Percentiles rank a stretch among this genome's conserved stretches.
Evolutionary conservation across 225 moss, liverwort and hornwort species (phyloP).

Genomic region (Marchantia paleacea): DNA sequence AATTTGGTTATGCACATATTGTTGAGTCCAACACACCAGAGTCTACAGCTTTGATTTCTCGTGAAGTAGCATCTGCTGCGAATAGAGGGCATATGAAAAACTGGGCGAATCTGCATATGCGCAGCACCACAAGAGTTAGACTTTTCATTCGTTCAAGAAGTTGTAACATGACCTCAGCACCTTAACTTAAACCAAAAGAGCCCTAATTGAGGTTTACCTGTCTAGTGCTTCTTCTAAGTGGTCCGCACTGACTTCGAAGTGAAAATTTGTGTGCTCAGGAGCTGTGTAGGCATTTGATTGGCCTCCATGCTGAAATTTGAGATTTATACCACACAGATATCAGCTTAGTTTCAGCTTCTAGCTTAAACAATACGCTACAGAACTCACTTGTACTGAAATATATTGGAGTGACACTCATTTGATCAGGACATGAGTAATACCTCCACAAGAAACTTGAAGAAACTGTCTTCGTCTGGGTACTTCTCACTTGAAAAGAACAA

Average conservation of each 20-base stretch:
- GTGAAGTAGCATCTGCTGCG: conserved; percentile 86
- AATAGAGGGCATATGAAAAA: conserved; percentile 94
- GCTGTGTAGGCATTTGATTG: conserved; percentile 96
- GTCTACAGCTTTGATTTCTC: conserved; percentile 93
- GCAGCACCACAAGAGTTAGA: not conserved
- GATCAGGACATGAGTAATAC: conserved; percentile 29
- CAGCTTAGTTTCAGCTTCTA: not conserved
- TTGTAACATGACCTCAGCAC: not conserved
- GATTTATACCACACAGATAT: conserved; percentile 5
- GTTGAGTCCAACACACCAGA: conserved; percentile 50
- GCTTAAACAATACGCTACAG: not conserved
- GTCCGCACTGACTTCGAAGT: conserved; percentile 94
- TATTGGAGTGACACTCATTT: not conserved
- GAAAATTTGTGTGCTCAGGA: conserved; percentile 89
- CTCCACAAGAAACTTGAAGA: conserved; percentile 95
- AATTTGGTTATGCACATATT: not conserved
- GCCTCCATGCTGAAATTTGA: conserved; percentile 84
- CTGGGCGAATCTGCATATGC: conserved; percentile 75
- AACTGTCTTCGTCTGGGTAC: conserved; percentile 97
- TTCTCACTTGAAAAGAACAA: conserved; percentile 96
- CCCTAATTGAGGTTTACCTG: conserved; percentile 48
- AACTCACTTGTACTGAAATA: not conserved
- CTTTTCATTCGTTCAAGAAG: not conserved
- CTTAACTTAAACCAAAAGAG: not conserved
- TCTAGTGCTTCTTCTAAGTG: conserved; percentile 88